Conservation (phyloP, 2,329 filamentous ascomycete genomes). For the Calonectria crousiana region DNA sequence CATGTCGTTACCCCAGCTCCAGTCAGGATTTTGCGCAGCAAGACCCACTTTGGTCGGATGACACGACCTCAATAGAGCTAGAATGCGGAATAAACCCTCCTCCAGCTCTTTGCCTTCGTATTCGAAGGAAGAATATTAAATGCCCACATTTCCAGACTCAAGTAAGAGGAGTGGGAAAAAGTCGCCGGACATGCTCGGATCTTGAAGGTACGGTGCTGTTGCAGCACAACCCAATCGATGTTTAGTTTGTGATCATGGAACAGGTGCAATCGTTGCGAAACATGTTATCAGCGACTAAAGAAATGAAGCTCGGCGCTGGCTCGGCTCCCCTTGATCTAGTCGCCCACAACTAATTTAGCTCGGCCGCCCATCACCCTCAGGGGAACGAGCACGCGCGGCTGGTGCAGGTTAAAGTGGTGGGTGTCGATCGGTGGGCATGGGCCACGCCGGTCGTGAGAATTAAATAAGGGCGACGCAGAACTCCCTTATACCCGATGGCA, state of each 20-base stretch:
- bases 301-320: not conserved
- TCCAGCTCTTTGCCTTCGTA: not conserved
- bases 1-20: not conserved
- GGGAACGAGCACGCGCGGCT: not conserved
- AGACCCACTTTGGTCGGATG: not conserved
- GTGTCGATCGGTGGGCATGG: not conserved
- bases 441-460: not conserved
- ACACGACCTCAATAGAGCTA: not conserved
- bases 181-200: not conserved
- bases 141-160: not conserved
- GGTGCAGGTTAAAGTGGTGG: not conserved
- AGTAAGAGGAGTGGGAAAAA: not conserved
- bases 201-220: not conserved
- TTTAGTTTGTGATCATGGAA: not conserved
- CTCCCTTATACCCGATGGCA: not conserved
- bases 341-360: not conserved
- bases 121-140: not conserved
- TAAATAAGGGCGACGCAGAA: not conserved
- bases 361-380: not conserved
- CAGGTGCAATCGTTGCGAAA: not conserved
- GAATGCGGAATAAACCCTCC: not conserved
- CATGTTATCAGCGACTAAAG: not conserved
- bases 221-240: no score
- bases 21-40: not conserved
- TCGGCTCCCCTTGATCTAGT: not conserved